phyloP scores from a whole-genome alignment of 2,329 filamentous ascomycete genomes.

The Grosmannia huntii region DNA sequence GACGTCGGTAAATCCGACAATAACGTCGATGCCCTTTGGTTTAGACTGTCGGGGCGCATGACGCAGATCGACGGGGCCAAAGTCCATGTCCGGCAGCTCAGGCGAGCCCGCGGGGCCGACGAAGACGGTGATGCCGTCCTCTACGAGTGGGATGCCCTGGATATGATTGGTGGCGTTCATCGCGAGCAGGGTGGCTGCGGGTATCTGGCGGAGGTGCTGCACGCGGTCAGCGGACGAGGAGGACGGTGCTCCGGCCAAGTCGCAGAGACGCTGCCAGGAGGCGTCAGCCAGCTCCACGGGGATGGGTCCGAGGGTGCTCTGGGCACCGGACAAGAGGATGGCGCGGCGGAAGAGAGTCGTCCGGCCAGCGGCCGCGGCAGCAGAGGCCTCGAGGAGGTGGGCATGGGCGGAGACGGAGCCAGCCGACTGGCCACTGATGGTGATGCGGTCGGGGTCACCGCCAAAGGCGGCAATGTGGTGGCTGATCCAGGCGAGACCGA shows the following conservation, averaged over 20 bases:
- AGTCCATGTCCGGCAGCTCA: not conserved
- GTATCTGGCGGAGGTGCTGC: not conserved
- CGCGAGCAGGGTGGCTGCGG: not conserved
- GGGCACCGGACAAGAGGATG: not conserved
- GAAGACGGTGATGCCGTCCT: not conserved
- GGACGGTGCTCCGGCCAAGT: not conserved
- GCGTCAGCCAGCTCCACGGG: not conserved
- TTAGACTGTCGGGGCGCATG: not conserved
- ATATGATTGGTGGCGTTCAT: not conserved
- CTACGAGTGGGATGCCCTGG: not conserved
- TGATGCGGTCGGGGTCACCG: slow-evolving; percentile 33
- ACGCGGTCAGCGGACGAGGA: not conserved
- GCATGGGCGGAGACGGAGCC: slow-evolving; percentile 2
- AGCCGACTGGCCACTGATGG: slow-evolving; percentile 27
- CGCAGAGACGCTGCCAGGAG: not conserved
- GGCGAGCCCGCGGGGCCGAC: too few species aligned
- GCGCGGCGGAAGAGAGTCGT: slow-evolving; percentile 1
- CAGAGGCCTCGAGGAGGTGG: not conserved
- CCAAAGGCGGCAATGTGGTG: slow-evolving; percentile 38
- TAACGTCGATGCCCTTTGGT: not conserved
- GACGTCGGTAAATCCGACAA: not conserved
- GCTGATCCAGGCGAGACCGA: slow-evolving; percentile 35
- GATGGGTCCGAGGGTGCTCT: not conserved
- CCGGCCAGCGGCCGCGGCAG: not conserved
- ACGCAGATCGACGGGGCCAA: not conserved